Evolutionary conservation across 352 stramenopile genomes (phyloP), one percentile per base, ranked within the genome.

Genomic region (Globisporangium lucens): DNA sequence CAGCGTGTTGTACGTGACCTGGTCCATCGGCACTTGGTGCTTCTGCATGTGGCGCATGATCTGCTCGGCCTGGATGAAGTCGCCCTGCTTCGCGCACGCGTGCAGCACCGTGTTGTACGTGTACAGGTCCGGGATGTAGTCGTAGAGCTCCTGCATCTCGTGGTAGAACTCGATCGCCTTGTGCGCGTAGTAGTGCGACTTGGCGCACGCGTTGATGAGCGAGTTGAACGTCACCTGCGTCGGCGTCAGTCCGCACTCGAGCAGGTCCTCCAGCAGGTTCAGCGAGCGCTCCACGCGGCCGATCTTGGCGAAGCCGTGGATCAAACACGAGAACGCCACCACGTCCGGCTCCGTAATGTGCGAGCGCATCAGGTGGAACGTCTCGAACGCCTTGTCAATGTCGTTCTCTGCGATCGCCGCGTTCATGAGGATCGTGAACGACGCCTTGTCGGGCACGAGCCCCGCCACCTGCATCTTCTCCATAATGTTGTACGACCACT

Each of bases 81-180:
- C 86, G 22, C 86, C 86, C 24, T 93, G 78, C 74, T 91, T 92
- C 36, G 84, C 84, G 53, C 84, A 92, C 6, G 86, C 83, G 65
- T 89, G 80, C 36, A 94, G 69, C 68, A 94, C 82, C 52, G 85
- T 91, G 66, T 83, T 83, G 78, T 94, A 94, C 62, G 84, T 89
- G 66, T 87, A 84, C 70, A 83, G 64, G 68, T 92, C 83, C 49
- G 86, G 86, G 29, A 82, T 69, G 73, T 92, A 91, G 70, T 94
- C 86, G 72, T 94, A 94, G 65, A 93, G 67, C 65, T 94, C 86
- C 67, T 94, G 86, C 86, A 94, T 93, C 58, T 94, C 86, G 61
- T 93, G 74, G 77, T 93, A 94, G 51, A 94, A 93, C 51, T 94
- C 86, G 33, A 92, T 69, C 3, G 86, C 83, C 65, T 94, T 94